These are phyloP conservation scores for Hysterangium stoloniferum DNA, from an alignment of 768 basidiomycete genomes.

Conservation along the genomic window DNA sequence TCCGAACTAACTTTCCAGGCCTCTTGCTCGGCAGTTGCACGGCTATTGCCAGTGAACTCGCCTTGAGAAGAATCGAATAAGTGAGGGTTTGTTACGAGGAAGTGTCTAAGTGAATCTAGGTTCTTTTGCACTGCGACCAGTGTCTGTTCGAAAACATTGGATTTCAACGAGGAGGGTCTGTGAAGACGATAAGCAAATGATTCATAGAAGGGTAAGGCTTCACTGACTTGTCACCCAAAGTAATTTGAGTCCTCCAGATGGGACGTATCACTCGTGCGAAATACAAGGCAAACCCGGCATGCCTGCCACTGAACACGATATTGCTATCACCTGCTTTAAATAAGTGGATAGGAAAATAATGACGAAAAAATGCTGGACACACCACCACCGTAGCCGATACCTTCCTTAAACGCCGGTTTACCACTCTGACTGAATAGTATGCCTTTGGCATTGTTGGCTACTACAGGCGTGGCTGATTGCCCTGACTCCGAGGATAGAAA, in stretches of 20 bases:
- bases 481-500: constrained; percentile 53
- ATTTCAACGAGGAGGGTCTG: constrained; percentile 33
- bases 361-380: background rate
- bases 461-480: constrained; percentile 34
- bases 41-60: constrained; percentile 46
- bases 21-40: constrained; percentile 57
- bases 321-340: constrained; percentile 41
- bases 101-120: constrained; percentile 64
- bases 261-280: constrained; percentile 80
- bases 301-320: constrained; percentile 76
- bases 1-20: constrained; percentile 71
- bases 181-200: background rate
- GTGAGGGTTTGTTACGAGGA: constrained; percentile 75
- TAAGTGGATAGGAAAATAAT: background rate
- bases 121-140: constrained; percentile 75
- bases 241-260: constrained; percentile 81
- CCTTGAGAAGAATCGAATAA: constrained; percentile 78
- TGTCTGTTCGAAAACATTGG: constrained; percentile 53
- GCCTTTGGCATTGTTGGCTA: constrained; percentile 31
- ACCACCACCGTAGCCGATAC: constrained; percentile 5
- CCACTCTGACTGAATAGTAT: constrained; percentile 24
- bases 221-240: constrained; percentile 19
- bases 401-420: constrained; percentile 79
- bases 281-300: constrained; percentile 84
- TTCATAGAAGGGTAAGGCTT: background rate